Conservation (phyloP, 805 yeast genomes). For the Suhomyces faveliae region DNA sequence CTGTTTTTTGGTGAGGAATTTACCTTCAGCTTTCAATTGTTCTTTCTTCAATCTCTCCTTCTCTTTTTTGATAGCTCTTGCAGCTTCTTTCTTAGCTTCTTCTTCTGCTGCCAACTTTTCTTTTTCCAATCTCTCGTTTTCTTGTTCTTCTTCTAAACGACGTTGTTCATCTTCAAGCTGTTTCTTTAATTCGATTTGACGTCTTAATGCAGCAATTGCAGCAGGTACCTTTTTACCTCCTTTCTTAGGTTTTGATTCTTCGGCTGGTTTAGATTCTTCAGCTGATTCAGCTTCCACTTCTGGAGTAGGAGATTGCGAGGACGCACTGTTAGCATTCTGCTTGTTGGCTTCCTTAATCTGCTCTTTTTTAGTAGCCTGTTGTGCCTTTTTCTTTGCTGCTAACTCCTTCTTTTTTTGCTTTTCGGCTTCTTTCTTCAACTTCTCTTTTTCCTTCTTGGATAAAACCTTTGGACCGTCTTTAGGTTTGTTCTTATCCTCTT, state of each 20-base stretch:
- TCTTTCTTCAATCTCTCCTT: slow-evolving; percentile 84
- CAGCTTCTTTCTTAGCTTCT: slow-evolving; percentile 63
- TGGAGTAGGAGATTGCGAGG: slow-evolving; percentile 25
- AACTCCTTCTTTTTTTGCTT: slow-evolving; percentile 88
- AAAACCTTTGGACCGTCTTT: slow-evolving; percentile 70
- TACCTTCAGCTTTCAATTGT: slow-evolving; percentile 94
- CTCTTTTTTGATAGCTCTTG: slow-evolving; percentile 70
- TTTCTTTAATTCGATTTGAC: slow-evolving; percentile 84
- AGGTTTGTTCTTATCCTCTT: slow-evolving; percentile 51
- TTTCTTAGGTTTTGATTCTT: slow-evolving; percentile 37
- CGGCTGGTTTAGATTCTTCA: slow-evolving; percentile 24
- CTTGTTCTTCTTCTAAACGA: slow-evolving; percentile 70
- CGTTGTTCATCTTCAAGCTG: slow-evolving; percentile 83
- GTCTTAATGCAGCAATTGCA: slow-evolving; percentile 86
- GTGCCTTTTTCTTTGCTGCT: slow-evolving; percentile 81
- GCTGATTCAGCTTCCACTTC: slow-evolving; percentile 41
- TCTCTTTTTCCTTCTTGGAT: slow-evolving; percentile 91
- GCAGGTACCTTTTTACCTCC: slow-evolving; percentile 83
- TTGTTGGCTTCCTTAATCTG: slow-evolving; percentile 51
- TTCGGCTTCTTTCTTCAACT: slow-evolving; percentile 90
- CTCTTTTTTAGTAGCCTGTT: slow-evolving; percentile 58
- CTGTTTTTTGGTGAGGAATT: slow-evolving; percentile 89
- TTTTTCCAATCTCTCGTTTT: slow-evolving; percentile 47
- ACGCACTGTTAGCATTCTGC: slow-evolving; percentile 37
- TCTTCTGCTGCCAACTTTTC: slow-evolving; percentile 53